Conservation (phyloP, 1,284 basidiomycete genomes). For the Ustilago curta region DNA sequence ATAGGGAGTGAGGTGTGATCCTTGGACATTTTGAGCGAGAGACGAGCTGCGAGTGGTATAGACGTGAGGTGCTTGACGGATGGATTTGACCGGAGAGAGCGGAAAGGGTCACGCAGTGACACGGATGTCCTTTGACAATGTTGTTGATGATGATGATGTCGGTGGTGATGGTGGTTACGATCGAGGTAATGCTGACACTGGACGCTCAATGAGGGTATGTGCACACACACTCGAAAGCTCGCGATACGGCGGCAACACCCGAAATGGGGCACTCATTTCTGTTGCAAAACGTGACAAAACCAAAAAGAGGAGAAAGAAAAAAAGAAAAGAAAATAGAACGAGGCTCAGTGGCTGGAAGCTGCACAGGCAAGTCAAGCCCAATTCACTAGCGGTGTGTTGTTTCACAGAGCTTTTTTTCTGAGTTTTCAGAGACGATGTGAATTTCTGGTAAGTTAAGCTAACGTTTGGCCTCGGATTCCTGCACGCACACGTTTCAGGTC, state of each 20-base stretch:
- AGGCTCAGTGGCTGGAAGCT: too few relatives aligned
- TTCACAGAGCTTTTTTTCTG: too few relatives aligned
- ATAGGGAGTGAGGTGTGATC: conserved; percentile 62
- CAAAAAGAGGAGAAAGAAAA: not conserved
- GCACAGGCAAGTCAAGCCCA: too few relatives aligned
- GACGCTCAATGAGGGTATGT: not conserved
- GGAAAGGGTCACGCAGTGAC: not conserved
- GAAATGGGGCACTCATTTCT: not conserved
- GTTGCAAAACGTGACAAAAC: conserved; percentile 7
- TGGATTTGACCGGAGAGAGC: not conserved
- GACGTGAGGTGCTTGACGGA: conserved; percentile 8
- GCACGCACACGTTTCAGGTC: too few relatives aligned
- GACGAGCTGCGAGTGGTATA: not conserved
- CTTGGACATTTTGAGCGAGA: conserved; percentile 51
- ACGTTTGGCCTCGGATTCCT: not conserved
- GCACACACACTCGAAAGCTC: not conserved
- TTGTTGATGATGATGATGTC: not conserved
- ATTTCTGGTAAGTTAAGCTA: not conserved
- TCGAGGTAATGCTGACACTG: not conserved
- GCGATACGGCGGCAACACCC: not conserved
- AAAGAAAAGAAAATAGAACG: not conserved
- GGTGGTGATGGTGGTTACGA: conserved; percentile 19
- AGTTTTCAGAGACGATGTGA: not conserved
- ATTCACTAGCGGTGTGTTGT: too few relatives aligned
- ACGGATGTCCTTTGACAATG: not conserved